Evolutionary conservation across 2,329 filamentous ascomycete genomes (phyloP).

Genomic region (Teratosphaeria zuluensis): DNA sequence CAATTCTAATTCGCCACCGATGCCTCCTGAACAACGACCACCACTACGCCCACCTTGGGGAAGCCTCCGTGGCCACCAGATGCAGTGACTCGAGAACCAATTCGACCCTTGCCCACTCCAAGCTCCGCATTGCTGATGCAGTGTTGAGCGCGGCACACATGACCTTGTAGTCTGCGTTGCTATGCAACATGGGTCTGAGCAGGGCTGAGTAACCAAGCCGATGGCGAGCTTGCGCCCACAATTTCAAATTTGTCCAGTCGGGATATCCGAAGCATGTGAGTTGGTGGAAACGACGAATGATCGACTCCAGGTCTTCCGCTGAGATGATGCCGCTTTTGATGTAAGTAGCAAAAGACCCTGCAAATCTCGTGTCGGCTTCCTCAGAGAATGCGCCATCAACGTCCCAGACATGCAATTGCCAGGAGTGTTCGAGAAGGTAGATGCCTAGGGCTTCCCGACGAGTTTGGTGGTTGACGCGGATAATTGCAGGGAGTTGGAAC

Average conservation of each 20-base stretch:
- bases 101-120: not conserved
- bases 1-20: not conserved
- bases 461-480: not conserved
- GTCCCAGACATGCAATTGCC: not conserved
- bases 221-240: not conserved
- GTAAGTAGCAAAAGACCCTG: no score
- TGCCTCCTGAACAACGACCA: not conserved
- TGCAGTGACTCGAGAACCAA: not conserved
- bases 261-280: no score
- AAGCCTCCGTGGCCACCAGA: not conserved
- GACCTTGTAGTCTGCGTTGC: no score
- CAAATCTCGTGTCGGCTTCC: not conserved
- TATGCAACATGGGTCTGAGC: no score
- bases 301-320: no score
- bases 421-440: not conserved
- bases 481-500: not conserved
- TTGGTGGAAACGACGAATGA: no score
- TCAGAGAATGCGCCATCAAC: not conserved
- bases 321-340: no score
- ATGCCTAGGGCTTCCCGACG: not conserved
- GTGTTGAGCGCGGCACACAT: no score
- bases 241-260: not conserved
- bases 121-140: no score
- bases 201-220: not conserved
- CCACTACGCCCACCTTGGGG: not conserved